Conservation (phyloP, 306 rosid genomes). For the Arachis stenosperma region DNA sequence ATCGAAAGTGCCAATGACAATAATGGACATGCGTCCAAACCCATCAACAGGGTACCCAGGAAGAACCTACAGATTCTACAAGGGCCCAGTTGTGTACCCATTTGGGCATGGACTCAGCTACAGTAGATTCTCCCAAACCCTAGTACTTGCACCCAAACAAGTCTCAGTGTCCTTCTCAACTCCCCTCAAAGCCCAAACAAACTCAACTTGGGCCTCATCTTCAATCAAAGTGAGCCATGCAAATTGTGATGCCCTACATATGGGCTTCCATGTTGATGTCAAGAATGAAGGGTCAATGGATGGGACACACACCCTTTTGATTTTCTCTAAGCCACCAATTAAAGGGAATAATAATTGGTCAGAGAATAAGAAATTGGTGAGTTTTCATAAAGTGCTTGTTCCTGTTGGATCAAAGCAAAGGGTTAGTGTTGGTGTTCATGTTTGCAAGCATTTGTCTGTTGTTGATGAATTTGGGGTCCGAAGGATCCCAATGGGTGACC, state of each 20-base stretch:
- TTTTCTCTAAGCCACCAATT: constrained; percentile 61
- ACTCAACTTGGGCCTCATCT: constrained; percentile 46
- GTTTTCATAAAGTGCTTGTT: constrained; percentile 65
- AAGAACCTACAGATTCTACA: constrained; percentile 88
- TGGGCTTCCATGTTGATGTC: constrained; percentile 56
- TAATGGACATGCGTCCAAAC: constrained; percentile 74
- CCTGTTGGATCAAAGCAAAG: constrained; percentile 55
- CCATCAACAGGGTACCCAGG: constrained; percentile 80
- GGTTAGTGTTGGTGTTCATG: constrained; percentile 56
- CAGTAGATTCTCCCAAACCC: constrained; percentile 52
- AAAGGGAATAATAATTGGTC: constrained; percentile 41
- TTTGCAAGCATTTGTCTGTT: constrained; percentile 69
- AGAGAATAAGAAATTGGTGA: constrained; percentile 54
- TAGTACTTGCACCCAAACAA: constrained; percentile 55
- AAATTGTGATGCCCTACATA: constrained; percentile 47
- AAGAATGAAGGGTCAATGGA: constrained; percentile 71
- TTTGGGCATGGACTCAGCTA: constrained; percentile 87
- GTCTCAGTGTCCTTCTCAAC: constrained; percentile 43
- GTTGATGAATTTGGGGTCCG: constrained; percentile 76
- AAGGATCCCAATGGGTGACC: constrained; percentile 84
- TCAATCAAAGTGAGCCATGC: constrained; percentile 54
- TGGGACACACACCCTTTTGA: constrained; percentile 70
- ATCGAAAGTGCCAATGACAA: constrained; percentile 73
- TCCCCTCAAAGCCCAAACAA: constrained; percentile 29
- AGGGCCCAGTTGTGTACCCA: constrained; percentile 83